Evolutionary conservation across 495 filamentous ascomycete genomes (phyloP), one percentile per base, ranked within the genome.

Genomic region (Trichoderma parareesei): DNA sequence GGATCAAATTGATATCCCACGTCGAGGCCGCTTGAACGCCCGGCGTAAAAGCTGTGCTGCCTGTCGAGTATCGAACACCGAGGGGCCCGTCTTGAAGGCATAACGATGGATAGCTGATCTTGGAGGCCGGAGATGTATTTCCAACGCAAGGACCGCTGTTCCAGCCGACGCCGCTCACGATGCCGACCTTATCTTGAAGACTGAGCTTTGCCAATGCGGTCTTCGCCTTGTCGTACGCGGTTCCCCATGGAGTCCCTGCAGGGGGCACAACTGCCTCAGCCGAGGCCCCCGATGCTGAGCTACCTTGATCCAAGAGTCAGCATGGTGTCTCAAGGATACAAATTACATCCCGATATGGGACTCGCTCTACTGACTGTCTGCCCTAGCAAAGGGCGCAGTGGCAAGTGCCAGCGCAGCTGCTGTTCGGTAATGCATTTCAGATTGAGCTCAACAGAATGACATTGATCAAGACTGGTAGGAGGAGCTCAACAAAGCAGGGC

Each of bases 1-100:
- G 85, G 76, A 96, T 93, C 46, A 97, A 74, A 9, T 90, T 84
- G 10, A 83, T 82, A 69, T 94, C 93, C 92, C 92, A 97, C 0
- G 92, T 97, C 3, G 93, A 87, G 0, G 76, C 79, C 1, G 74
- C 76, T 49, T 79, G 77, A 61, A 82, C 76, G 3, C 76, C 78
- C 1, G 79, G 79, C 0, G 78, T 77, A 69, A 82, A 82, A 33
- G 79, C 77, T 8, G 76, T 82, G 13, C 66, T 68, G 57, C 71
- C 67, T 5, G 74, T 69, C n/a, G 65, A 78, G 64, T 70, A 81
- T 27, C 79, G 78, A 38, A 81, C 67, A 11, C 85, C 85, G 38
- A 86, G 71, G 2, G 84, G 84, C 0, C 82, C 81, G 67, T 87
- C 85, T 65, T 86, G 85, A 1, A 85, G 68, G 71, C 85, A 87